Percentiles rank a stretch among this genome's conserved stretches.
Conservation (phyloP, 768 basidiomycete genomes). For the Russula ochroleuca region DNA sequence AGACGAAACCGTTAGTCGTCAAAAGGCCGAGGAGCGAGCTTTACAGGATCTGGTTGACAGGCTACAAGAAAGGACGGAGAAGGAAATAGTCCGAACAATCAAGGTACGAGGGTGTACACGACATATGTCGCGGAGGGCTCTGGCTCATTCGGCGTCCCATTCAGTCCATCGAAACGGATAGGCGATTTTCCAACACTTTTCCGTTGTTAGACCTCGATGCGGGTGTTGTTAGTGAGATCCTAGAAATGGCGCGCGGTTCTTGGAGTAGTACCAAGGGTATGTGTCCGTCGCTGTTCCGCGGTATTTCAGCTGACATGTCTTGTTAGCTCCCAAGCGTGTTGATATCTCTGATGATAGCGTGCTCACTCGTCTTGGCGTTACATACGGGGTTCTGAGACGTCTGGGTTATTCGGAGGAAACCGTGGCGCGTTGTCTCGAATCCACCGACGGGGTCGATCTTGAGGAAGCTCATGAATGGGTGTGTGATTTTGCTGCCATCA, state of each 20-base stretch:
- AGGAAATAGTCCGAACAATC: conserved; percentile 65
- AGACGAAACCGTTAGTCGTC: conserved; percentile 34
- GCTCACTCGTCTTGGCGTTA: conserved; percentile 65
- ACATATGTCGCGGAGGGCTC: not conserved
- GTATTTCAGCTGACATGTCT: not conserved
- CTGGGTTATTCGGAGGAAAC: conserved; percentile 68
- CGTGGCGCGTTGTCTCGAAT: conserved; percentile 66
- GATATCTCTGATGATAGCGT: conserved; percentile 69
- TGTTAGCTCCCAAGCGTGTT: conserved; percentile 36
- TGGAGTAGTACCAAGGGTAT: conserved; percentile 35
- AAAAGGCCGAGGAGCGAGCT: conserved; percentile 48
- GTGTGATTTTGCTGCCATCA: conserved; percentile 29
- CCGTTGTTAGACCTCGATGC: conserved; percentile 60
- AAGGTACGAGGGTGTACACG: conserved; percentile 48
- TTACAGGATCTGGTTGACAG: conserved; percentile 76
- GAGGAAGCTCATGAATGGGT: conserved; percentile 95
- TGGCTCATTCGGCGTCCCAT: not conserved
- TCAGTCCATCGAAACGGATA: conserved; percentile 78
- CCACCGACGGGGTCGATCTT: conserved; percentile 63
- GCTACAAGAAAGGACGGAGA: conserved; percentile 83
- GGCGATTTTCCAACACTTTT: conserved; percentile 62
- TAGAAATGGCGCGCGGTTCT: conserved; percentile 41
- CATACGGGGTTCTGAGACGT: conserved; percentile 74
- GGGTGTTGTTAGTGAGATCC: conserved; percentile 51
- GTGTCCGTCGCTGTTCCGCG: not conserved